Evolutionary conservation across 306 rosid species (phyloP).

Genomic region (Castanea crenata): DNA sequence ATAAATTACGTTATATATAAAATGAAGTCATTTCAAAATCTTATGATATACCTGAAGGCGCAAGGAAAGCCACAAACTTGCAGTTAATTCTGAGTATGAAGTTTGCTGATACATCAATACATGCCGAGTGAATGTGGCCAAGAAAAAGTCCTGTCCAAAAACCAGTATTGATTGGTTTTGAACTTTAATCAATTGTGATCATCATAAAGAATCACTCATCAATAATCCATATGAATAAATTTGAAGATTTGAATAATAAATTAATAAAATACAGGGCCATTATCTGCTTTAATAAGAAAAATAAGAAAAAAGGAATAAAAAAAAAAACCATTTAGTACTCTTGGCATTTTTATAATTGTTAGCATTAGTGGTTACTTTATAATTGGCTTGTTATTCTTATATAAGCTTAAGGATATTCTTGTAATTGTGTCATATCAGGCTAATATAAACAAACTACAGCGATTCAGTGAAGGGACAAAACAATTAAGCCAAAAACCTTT

Average conservation of each 20-base stretch:
- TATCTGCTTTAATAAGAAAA: not conserved
- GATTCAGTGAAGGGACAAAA: too few species aligned
- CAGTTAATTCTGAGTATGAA: conserved; percentile 84
- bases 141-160: conserved; percentile 65
- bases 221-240: not conserved
- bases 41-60: conserved; percentile 75
- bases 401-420: too few species aligned
- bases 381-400: too few species aligned
- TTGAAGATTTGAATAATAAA: not conserved
- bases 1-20: too few species aligned
- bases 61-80: conserved; percentile 97
- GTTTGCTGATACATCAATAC: conserved; percentile 81
- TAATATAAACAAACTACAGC: too few species aligned
- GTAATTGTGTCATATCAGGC: too few species aligned
- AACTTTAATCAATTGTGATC: conserved; percentile 9
- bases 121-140: conserved; percentile 61
- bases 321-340: not conserved
- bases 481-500: too few species aligned
- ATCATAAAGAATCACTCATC: not conserved
- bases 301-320: not conserved
- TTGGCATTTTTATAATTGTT: not conserved
- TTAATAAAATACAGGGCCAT: not conserved
- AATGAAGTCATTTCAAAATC: not conserved
- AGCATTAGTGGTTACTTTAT: too few species aligned
- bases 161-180: conserved; percentile 20